Percentiles rank a stretch among this genome's conserved stretches.
These are phyloP conservation scores for Coleophoma cylindrospora DNA, from an alignment of 2,329 filamentous ascomycete genomes.

Conservation along the genomic window DNA sequence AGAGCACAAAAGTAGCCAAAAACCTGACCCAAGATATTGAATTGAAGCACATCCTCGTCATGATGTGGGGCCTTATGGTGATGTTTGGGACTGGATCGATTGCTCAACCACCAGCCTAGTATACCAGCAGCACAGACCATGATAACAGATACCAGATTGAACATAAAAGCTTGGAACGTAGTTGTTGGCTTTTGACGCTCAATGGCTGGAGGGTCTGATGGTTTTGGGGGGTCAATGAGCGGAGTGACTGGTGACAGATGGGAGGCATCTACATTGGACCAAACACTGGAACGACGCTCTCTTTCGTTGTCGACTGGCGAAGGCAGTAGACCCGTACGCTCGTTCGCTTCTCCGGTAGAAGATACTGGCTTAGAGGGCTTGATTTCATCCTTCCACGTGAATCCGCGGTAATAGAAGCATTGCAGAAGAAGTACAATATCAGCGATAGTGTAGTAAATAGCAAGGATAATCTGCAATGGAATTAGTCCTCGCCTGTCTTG, in stretches of 20 bases:
- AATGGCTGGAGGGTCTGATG: conserved; percentile 35
- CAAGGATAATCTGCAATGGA: conserved; percentile 65
- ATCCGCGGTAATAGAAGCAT: conserved; percentile 94
- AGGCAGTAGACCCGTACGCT: conserved; percentile 47
- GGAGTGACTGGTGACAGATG: conserved; percentile 82
- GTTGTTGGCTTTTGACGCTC: conserved; percentile 40
- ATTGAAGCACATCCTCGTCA: conserved; percentile 47
- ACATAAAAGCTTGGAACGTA: conserved; percentile 52
- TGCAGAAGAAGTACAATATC: conserved; percentile 84
- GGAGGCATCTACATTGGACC: conserved; percentile 57
- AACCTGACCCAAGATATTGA: conserved; percentile 77
- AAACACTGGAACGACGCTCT: conserved; percentile 44
- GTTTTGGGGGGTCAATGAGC: conserved; percentile 50
- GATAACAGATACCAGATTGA: conserved; percentile 71
- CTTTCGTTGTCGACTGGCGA: conserved; percentile 38
- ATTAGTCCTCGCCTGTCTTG: conserved; percentile 1
- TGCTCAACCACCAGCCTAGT: conserved; percentile 77
- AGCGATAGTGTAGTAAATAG: conserved; percentile 87
- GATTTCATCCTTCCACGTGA: conserved; percentile 57
- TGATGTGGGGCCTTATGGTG: conserved; percentile 19
- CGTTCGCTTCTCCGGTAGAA: conserved; percentile 35
- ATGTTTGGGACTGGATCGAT: conserved; percentile 27
- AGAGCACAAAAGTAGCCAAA: conserved; percentile 91
- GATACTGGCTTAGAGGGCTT: conserved; percentile 35
- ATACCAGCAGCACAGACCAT: conserved; percentile 82